These are phyloP conservation scores for Solanum arcanum DNA, from an alignment of 257 asterid genomes.

Conservation along the genomic window DNA sequence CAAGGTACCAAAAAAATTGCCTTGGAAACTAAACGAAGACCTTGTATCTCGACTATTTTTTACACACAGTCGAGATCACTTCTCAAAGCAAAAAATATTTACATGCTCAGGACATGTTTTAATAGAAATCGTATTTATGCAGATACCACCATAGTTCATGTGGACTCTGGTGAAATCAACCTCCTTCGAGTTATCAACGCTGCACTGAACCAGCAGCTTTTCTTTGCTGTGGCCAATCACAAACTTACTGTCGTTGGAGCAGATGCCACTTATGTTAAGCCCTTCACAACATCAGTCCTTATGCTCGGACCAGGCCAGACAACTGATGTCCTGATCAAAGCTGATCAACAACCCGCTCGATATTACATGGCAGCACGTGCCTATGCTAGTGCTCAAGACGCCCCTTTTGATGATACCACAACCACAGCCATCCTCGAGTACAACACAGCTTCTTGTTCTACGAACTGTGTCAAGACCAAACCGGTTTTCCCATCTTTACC, in stretches of 20 bases:
- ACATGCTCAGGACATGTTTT: not conserved
- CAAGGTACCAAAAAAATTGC: conserved; percentile 9
- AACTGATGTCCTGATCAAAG: conserved; percentile 70
- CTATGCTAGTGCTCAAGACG: conserved; percentile 76
- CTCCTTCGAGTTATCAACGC: conserved; percentile 65
- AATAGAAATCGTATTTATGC: conserved; percentile 6
- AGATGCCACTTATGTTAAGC: conserved; percentile 68
- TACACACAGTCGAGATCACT: not conserved
- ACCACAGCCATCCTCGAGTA: conserved; percentile 84
- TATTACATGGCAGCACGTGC: conserved; percentile 87
- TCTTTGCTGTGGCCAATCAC: conserved; percentile 77
- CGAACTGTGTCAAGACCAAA: conserved; percentile 18
- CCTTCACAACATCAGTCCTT: conserved; percentile 70
- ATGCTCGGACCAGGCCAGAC: conserved; percentile 98
- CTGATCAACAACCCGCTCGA: conserved; percentile 50
- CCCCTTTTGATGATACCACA: conserved; percentile 82
- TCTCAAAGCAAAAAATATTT: not conserved
- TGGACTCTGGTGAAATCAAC: conserved; percentile 49
- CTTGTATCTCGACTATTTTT: not conserved
- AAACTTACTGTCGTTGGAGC: conserved; percentile 75
- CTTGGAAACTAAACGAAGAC: not conserved
- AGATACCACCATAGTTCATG: conserved; percentile 46
- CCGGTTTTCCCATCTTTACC: conserved; percentile 53
- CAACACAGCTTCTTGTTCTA: conserved; percentile 36
- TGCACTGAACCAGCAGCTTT: conserved; percentile 75